Conservation (phyloP, 2,329 filamentous ascomycete species). For the Metarhizium robertsii region DNA sequence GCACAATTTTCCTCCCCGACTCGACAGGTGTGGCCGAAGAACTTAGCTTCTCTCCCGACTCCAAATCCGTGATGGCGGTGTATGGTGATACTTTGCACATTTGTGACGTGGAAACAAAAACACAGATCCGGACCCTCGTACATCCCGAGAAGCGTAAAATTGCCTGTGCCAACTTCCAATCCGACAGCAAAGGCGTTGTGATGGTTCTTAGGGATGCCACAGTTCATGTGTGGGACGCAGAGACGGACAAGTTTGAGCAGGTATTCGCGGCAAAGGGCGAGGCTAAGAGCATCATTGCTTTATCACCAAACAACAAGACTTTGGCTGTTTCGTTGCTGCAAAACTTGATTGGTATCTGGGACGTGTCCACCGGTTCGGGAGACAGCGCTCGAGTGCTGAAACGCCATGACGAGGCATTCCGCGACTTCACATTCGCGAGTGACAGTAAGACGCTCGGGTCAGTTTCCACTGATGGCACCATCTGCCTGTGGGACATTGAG, state of each 20-base stretch:
- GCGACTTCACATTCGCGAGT: conserved; percentile 8
- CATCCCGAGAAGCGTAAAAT: conserved; percentile 6
- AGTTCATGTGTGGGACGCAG: conserved; percentile 6
- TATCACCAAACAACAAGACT: conserved; percentile 7
- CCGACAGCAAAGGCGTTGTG: conserved; percentile 5
- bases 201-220: conserved; percentile 7
- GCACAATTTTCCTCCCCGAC: conserved; percentile 7
- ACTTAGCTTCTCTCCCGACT: conserved; percentile 8
- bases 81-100: conserved; percentile 7
- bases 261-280: conserved; percentile 8
- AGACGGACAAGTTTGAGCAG: conserved; percentile 2
- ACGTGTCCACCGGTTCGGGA: conserved; percentile 6
- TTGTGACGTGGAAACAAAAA: conserved; percentile 6
- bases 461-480: conserved; percentile 7
- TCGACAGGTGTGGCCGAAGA: conserved; percentile 7
- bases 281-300: conserved; percentile 7
- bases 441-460: conserved; percentile 8
- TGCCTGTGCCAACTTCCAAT: conserved; percentile 7
- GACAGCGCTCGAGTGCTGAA: conserved; percentile 8
- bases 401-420: conserved; percentile 6
- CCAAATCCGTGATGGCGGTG: conserved; percentile 6
- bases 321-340: conserved; percentile 8
- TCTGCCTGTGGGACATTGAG: conserved; percentile 8
- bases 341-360: conserved; percentile 8
- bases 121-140: not conserved